Base-by-base conservation (phyloP, 495 filamentous ascomycete genomes). In the Penicillium silybi region DNA sequence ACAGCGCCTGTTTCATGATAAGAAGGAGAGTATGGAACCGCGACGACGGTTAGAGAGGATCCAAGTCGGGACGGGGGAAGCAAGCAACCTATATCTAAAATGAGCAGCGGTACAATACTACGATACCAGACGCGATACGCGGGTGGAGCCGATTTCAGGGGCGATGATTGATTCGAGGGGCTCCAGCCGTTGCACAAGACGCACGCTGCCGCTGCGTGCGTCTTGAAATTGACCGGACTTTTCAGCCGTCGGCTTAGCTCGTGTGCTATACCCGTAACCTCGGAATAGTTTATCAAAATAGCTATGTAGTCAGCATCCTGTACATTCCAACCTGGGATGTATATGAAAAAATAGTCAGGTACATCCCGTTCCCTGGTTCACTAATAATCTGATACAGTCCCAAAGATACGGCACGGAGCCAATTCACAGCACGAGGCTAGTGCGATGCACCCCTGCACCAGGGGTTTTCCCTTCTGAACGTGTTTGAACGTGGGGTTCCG, bases 1-100 rank as follows among this genome's bases (percentile, higher is more conserved):
- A 59, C 54, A 52, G 57, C 52, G 43, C 26, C 25, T 43, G 54
- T 57, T 54, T 61, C 58, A 61, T 61, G 50, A 44, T 56, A 50
- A 6, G 17, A 34, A 23, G 45, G 27, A 29, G 26, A 42, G 32
- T n/a, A 18, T 46, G 22, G 22, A 41, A 39, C 16, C 44, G 50
- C 20, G 44, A 40, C 25, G 43, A 41, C 17, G 45, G 44, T 48
- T 35, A 42, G 51, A 47, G 27, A n/a, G 4, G 32, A n/a, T 19
- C 26, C 16, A 4, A 9, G 9, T 8, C 13, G 13, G 25, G 17
- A 34, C 7, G 32, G 26, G 19, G 23, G 17, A 29, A 45, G 23
- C 16, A 34, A 25, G 29, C 29, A 10, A 32, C 29, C 29, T 32
- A 32, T 32, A 32, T 13, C 29, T 32, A 32, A 32, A 32, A 32